Base-by-base conservation (phyloP, 1,284 basidiomycete genomes). In the Singerocomus rubriflavus region DNA sequence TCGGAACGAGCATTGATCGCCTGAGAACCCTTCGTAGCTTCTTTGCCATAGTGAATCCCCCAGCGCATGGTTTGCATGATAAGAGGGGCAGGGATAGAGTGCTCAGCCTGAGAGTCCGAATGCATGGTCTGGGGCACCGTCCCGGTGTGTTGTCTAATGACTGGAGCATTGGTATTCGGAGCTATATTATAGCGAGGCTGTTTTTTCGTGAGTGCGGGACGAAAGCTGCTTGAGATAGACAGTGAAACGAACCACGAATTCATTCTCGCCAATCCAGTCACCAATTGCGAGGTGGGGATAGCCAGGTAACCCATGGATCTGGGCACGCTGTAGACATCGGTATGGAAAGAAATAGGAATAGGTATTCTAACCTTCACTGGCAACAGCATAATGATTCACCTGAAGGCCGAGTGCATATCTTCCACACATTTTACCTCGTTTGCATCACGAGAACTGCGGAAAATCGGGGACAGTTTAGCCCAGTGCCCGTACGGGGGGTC, bases 1-100 rank as follows among this genome's bases (percentile, higher is more conserved):
- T 98, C 95, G 9, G 84, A 79, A 21, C 93, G 82, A 0, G 94
- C 93, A 60, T 98, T 98, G 57, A 91, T 96, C 0, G 94, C 95
- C 59, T 81, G 90, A 50, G 93, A 69, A 0, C 74, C 73, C 46
- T 79, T 80, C 54, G 86, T 80, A 48, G 85, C 81, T 36, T 85
- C 79, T 63, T 92, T 93, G 61, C 80, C 84, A 80, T 87, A 95
- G 62, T 91, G 85, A 2, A 98, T 75, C 1, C 94, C 94, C 94
- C 94, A 98, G 63, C 85, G 86, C 93, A 92, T 91, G 5, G 84
- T 81, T 30, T 88, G 84, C 57, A 88, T 62, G 11, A 82, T 64
- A 26, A 79, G 58, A 10, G 56, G 13, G 11, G 33, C 1, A 10
- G 57, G 42, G 10, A 14, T 4, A 13, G 56, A 16, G 10, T 46